Percentiles rank a stretch among this genome's conserved stretches.
These are phyloP conservation scores for Wallacemonas rigidus DNA, from an alignment of 208 protist species.

Conservation along the genomic window DNA sequence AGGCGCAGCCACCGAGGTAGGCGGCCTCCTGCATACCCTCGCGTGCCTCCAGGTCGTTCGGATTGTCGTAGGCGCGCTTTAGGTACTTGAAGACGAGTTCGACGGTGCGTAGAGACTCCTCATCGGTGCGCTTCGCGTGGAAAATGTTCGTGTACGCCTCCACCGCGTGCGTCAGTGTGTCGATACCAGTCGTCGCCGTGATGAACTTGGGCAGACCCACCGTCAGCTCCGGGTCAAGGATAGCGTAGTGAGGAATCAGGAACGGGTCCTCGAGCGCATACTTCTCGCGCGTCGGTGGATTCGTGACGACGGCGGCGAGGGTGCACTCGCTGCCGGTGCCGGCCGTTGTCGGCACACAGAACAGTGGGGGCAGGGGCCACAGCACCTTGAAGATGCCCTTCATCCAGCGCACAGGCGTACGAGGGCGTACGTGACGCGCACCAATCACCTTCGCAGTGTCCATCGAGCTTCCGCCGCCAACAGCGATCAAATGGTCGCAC, in stretches of 20 bases:
- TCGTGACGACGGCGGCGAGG: slow-evolving; percentile 72
- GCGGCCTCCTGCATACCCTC: slow-evolving; percentile 76
- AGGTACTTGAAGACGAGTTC: slow-evolving; percentile 63
- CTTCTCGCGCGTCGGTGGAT: slow-evolving; percentile 50
- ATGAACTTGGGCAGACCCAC: slow-evolving; percentile 69
- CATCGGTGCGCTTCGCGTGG: slow-evolving; percentile 48
- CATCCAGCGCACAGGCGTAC: slow-evolving; percentile 49
- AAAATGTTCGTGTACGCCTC: slow-evolving; percentile 73
- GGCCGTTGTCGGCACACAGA: slow-evolving; percentile 83
- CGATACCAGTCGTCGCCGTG: slow-evolving; percentile 82
- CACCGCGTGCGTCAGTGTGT: slow-evolving; percentile 83
- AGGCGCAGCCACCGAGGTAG: slow-evolving; percentile 82
- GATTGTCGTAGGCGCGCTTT: slow-evolving; percentile 46
- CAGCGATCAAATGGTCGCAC: slow-evolving; percentile 69
- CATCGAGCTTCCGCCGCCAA: slow-evolving; percentile 88
- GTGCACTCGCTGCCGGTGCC: slow-evolving; percentile 91
- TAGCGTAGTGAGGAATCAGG: slow-evolving; percentile 65
- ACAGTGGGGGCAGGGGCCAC: slow-evolving; percentile 47
- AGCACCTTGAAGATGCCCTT: slow-evolving; percentile 47
- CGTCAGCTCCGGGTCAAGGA: slow-evolving; percentile 81
- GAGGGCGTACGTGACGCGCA: slow-evolving; percentile 49
- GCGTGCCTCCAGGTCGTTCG: slow-evolving; percentile 47
- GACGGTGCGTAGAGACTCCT: slow-evolving; percentile 43
- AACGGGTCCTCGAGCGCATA: slow-evolving; percentile 64
- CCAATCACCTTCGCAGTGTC: slow-evolving; percentile 86